These are phyloP conservation scores for Alternaria ventricosa DNA, from an alignment of 2,329 filamentous ascomycete species.

Conservation along the genomic window DNA sequence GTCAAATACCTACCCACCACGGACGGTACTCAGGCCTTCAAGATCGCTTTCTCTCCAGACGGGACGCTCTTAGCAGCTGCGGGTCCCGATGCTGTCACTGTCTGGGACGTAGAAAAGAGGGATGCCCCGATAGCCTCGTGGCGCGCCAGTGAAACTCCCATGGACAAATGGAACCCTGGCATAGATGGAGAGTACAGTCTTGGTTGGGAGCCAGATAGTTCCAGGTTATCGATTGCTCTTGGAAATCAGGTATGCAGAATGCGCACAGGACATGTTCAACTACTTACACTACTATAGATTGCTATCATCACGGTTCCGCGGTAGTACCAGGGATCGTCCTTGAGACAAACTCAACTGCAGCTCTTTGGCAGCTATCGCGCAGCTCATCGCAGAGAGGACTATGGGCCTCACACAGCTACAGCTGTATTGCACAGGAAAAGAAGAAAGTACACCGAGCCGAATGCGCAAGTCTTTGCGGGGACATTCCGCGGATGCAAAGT, in stretches of 20 bases:
- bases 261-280: background rate
- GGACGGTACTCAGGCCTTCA: constrained; percentile 46
- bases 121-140: constrained; percentile 46
- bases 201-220: constrained; percentile 49
- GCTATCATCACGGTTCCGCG: constrained; percentile 42
- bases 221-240: constrained; percentile 46
- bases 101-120: constrained; percentile 52
- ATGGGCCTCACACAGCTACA: background rate
- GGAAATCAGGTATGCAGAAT: constrained; percentile 44
- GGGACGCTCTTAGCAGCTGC: constrained; percentile 53
- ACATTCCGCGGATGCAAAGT: constrained; percentile 9
- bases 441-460: background rate
- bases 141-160: constrained; percentile 37
- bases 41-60: constrained; percentile 54
- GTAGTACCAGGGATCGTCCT: constrained; percentile 19
- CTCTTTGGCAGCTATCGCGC: background rate
- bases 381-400: background rate
- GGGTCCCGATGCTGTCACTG: constrained; percentile 51
- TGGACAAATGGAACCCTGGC: constrained; percentile 39
- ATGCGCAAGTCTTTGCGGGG: constrained; percentile 4
- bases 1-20: constrained; percentile 38
- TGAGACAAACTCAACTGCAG: background rate
- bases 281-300: constrained; percentile 32
- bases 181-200: constrained; percentile 46
- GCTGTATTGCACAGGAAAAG: background rate